phyloP scores from a whole-genome alignment of 2,329 filamentous ascomycete species.

The Neonectria faginata region DNA sequence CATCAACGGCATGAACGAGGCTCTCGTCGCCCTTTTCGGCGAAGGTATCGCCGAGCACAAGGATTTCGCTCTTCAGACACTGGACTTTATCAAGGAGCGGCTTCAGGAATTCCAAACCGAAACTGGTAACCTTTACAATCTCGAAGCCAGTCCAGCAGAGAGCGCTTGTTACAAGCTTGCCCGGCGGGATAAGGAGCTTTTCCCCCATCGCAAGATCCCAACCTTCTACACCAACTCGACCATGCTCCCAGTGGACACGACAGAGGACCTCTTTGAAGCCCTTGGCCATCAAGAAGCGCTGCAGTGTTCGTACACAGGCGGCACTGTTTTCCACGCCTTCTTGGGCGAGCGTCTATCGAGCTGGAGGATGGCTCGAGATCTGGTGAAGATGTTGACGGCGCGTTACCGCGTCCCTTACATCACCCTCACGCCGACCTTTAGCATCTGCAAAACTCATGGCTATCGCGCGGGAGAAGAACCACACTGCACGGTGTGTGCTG shows the following conservation, averaged over 20 bases:
- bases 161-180: slow-evolving; percentile 44
- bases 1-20: slow-evolving; percentile 41
- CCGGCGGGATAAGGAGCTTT: slow-evolving; percentile 34
- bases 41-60: slow-evolving; percentile 18
- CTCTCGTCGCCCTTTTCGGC: slow-evolving; percentile 21
- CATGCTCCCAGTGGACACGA: slow-evolving; percentile 39
- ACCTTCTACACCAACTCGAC: slow-evolving; percentile 42
- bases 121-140: slow-evolving; percentile 38
- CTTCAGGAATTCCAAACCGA: slow-evolving; percentile 38
- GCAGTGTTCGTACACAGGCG: slow-evolving; percentile 41
- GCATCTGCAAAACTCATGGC: slow-evolving; percentile 38
- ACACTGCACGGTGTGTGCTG: slow-evolving; percentile 26
- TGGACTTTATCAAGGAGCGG: slow-evolving; percentile 39
- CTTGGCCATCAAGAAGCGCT: slow-evolving; percentile 37
- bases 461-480: slow-evolving; percentile 37
- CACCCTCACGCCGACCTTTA: slow-evolving; percentile 41
- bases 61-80: slow-evolving; percentile 28
- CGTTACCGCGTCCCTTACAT: slow-evolving; percentile 40
- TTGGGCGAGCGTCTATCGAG: slow-evolving; percentile 35
- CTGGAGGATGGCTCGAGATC: slow-evolving; percentile 37
- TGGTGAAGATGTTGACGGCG: slow-evolving; percentile 37
- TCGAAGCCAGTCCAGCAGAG: slow-evolving; percentile 40
- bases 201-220: slow-evolving; percentile 24
- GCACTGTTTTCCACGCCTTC: slow-evolving; percentile 42
- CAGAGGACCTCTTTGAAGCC: slow-evolving; percentile 40